Conservation (phyloP, 2,329 filamentous ascomycete genomes). For the Acephala macrosclerotiorum region DNA sequence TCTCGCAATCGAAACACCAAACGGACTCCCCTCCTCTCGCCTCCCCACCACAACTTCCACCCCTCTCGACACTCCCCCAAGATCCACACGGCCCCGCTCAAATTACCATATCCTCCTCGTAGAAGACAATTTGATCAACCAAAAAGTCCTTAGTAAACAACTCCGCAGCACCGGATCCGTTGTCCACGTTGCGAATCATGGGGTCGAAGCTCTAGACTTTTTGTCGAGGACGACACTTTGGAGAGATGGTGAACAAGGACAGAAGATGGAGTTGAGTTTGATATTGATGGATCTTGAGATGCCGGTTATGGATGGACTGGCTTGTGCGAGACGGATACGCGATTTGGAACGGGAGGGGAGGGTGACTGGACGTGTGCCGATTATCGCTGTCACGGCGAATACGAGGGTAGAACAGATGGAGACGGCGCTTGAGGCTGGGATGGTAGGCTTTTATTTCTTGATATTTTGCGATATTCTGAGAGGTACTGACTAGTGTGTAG, state of each 20-base stretch:
- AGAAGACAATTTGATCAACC: slow-evolving; percentile 72
- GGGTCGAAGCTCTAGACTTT: slow-evolving; percentile 65
- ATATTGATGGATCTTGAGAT: slow-evolving; percentile 58
- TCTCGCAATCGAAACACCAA: not conserved
- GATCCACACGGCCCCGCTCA: not conserved
- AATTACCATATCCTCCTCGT: slow-evolving; percentile 61
- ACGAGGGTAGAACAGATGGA: slow-evolving; percentile 51
- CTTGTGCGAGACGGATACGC: slow-evolving; percentile 51
- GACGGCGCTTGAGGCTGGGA: slow-evolving; percentile 51
- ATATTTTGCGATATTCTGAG: not conserved
- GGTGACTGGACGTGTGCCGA: slow-evolving; percentile 57
- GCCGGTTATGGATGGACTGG: slow-evolving; percentile 57
- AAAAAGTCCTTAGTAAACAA: slow-evolving; percentile 68
- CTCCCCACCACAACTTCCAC: not conserved
- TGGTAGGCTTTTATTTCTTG: slow-evolving; percentile 57
- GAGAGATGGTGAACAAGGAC: slow-evolving; percentile 47
- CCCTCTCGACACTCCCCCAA: not conserved
- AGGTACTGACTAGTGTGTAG: slow-evolving; percentile 43
- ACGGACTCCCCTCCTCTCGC: slow-evolving; percentile 6
- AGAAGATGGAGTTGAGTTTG: slow-evolving; percentile 59
- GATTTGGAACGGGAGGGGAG: slow-evolving; percentile 46
- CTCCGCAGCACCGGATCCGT: slow-evolving; percentile 64
- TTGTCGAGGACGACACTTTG: slow-evolving; percentile 63
- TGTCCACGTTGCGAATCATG: slow-evolving; percentile 69
- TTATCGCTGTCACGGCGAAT: slow-evolving; percentile 57